These are phyloP conservation scores for Amylostereum chailletii DNA, from an alignment of 1,284 basidiomycete genomes.

Conservation along the genomic window DNA sequence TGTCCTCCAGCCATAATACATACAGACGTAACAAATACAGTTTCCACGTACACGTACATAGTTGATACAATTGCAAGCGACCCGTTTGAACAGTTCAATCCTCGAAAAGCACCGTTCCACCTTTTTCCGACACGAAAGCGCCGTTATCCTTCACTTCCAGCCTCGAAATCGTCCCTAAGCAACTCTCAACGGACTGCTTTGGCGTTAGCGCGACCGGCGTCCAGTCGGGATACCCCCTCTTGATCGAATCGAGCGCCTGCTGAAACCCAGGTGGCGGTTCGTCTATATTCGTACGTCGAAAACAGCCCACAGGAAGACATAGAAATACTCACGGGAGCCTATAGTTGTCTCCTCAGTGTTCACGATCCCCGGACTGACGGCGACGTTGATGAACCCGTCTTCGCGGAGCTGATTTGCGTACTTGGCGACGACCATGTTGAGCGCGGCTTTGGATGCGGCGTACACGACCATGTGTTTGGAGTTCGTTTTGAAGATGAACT, in stretches of 20 bases:
- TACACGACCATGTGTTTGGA: constrained; percentile 18
- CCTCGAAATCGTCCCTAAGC: neutral
- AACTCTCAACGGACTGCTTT: neutral
- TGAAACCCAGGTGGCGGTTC: constrained; percentile 1
- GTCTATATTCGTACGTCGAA: neutral
- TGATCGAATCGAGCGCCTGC: neutral
- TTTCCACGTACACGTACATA: too few species aligned
- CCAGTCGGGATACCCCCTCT: neutral
- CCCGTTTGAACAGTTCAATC: neutral
- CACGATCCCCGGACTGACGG: neutral
- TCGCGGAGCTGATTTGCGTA: constrained; percentile 20
- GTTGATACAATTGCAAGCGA: too few species aligned
- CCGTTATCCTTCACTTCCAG: neutral
- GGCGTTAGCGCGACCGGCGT: neutral
- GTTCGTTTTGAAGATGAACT: constrained; percentile 15
- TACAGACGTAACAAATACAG: too few species aligned
- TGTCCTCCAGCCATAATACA: too few species aligned
- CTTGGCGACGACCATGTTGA: constrained; percentile 30
- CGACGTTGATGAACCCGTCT: neutral
- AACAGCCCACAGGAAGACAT: neutral
- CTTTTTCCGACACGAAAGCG: neutral
- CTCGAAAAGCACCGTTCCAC: neutral
- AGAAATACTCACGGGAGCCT: neutral
- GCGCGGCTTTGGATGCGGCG: constrained; percentile 26
- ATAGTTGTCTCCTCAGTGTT: neutral